A percentile compares a stretch with the other conserved stretches of the same genome.
These are phyloP conservation scores for Didymella pomorum DNA, from an alignment of 2,329 filamentous ascomycete species.

Conservation along the genomic window DNA sequence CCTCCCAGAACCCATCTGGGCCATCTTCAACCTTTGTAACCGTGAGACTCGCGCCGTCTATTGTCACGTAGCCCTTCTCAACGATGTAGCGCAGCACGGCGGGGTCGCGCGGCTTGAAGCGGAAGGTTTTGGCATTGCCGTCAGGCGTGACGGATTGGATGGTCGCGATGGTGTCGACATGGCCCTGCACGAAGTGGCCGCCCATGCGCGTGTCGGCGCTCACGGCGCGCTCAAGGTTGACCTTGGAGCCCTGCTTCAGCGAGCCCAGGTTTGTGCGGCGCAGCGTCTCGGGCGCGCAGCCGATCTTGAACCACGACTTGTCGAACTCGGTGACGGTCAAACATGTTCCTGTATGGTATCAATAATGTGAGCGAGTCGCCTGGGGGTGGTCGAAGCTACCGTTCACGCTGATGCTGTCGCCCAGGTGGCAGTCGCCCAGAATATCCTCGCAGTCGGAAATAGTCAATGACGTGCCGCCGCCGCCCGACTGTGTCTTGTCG, in stretches of 20 bases:
- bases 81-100: constrained; percentile 85
- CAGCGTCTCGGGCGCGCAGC: constrained; percentile 93
- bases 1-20: constrained; percentile 84
- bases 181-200: constrained; percentile 96
- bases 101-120: constrained; percentile 75
- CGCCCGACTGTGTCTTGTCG: constrained; percentile 73
- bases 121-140: constrained; percentile 88
- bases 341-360: constrained; percentile 68
- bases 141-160: constrained; percentile 78
- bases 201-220: constrained; percentile 94
- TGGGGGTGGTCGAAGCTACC: constrained; percentile 56
- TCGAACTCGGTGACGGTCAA: constrained; percentile 85
- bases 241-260: constrained; percentile 69
- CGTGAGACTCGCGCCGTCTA: constrained; percentile 94
- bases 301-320: constrained; percentile 78
- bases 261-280: constrained; percentile 92
- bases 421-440: constrained; percentile 81
- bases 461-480: constrained; percentile 87
- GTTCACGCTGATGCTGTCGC: constrained; percentile 95
- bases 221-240: constrained; percentile 95
- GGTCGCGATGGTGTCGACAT: constrained; percentile 88
- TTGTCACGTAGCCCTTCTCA: constrained; percentile 93
- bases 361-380: too few species aligned
- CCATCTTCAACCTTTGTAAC: constrained; percentile 84
- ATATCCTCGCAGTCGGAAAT: constrained; percentile 79